Evolutionary conservation across 2,329 filamentous ascomycete species (phyloP).

Genomic region (Sporothrix sp.): DNA sequence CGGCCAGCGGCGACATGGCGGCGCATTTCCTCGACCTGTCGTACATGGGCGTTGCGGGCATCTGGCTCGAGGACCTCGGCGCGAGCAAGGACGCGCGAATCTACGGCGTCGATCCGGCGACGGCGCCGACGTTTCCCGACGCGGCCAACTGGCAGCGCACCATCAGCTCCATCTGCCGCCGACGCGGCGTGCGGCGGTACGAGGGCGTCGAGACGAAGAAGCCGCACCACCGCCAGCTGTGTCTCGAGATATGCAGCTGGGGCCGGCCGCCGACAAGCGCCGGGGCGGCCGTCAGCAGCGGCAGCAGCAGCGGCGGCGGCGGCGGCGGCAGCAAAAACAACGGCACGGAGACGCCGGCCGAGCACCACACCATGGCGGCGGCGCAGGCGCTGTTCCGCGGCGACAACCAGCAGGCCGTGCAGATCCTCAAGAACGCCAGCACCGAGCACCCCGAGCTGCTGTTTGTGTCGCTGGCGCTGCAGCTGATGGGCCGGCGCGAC

Average conservation of each 20-base stretch:
- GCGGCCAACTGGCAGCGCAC: constrained; percentile 48
- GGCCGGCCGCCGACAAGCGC: constrained; percentile 36
- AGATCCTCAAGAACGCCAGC: constrained; percentile 59
- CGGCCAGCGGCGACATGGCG: constrained; percentile 60
- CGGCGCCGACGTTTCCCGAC: constrained; percentile 40
- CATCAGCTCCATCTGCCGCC: constrained; percentile 54
- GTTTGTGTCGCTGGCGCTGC: constrained; percentile 58
- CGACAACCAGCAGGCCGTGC: constrained; percentile 56
- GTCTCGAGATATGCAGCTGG: constrained; percentile 66
- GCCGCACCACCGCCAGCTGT: constrained; percentile 63
- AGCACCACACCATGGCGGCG: constrained; percentile 61
- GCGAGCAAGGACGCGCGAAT: constrained; percentile 21
- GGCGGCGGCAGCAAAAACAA: background rate
- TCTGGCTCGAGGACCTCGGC: constrained; percentile 65
- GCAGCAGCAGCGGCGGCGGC: background rate
- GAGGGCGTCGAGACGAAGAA: constrained; percentile 35
- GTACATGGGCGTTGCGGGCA: constrained; percentile 61
- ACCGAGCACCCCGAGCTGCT: constrained; percentile 52
- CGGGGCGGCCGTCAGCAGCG: background rate
- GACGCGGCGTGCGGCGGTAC: constrained; percentile 41
- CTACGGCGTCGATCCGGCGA: constrained; percentile 29
- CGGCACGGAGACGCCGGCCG: constrained; percentile 38
- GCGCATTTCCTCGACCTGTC: constrained; percentile 59
- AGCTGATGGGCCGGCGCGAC: constrained; percentile 47
- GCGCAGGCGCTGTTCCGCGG: constrained; percentile 68